A percentile compares a stretch with the other conserved stretches of the same genome.
Evolutionary conservation across 164 flowering plant genomes (phyloP).

Genomic region (Piper longum): DNA sequence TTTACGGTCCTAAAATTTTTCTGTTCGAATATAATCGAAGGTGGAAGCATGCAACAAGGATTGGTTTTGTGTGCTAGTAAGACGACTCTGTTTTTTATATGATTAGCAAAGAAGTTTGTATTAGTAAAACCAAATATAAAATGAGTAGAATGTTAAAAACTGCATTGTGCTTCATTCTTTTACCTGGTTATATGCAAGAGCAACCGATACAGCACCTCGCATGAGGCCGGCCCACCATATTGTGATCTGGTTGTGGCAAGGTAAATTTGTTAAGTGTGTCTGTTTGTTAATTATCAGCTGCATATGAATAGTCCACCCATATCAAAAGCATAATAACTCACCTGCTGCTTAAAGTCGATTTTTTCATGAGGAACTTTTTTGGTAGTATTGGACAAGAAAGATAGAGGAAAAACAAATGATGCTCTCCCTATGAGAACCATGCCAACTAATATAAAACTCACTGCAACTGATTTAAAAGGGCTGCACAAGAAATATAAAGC

Average conservation of each 20-base stretch:
- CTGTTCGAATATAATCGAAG: no score
- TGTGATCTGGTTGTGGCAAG: slow-evolving; percentile 17
- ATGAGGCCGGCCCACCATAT: slow-evolving; percentile 60
- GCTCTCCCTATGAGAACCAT: slow-evolving; percentile 36
- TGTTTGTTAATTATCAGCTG: no score
- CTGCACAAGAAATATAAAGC: slow-evolving; percentile 9
- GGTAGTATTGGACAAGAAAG: slow-evolving; percentile 23
- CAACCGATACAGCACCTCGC: slow-evolving; percentile 32
- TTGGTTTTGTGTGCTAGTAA: no score
- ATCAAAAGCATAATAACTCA: slow-evolving; percentile 6
- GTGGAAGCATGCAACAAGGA: no score
- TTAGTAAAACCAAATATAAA: no score
- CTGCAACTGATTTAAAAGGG: slow-evolving; percentile 28
- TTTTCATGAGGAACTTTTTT: slow-evolving; percentile 21
- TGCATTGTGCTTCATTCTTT: background rate
- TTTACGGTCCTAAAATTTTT: no score
- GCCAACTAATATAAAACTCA: slow-evolving; percentile 29
- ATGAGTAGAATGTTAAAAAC: no score
- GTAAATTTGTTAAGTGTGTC: no score
- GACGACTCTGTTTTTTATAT: no score
- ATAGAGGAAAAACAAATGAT: slow-evolving; percentile 38
- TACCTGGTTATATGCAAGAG: slow-evolving; percentile 30
- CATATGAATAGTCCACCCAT: background rate
- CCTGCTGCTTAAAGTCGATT: slow-evolving; percentile 29
- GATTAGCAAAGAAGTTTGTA: no score